Evolutionary conservation across 23 red algal genomes (phyloP), one percentile per base, ranked within the genome.

Genomic region (Gracilaria gracilis): DNA sequence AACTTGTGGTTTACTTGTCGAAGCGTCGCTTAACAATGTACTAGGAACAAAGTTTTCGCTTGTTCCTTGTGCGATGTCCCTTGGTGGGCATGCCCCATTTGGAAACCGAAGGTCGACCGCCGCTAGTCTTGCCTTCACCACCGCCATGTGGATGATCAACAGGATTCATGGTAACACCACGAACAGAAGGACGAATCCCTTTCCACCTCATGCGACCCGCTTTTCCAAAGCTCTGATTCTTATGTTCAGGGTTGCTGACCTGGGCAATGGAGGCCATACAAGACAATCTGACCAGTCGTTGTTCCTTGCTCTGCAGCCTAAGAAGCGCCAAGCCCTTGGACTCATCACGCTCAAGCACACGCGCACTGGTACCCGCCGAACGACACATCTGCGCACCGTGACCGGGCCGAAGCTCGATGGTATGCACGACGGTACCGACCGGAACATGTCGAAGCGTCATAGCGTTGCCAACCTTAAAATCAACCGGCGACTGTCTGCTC

Each of bases 131-230:
- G 28, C 97, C 97, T 83, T 98, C 94, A 35, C 96, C 96, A 20
- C 96, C 96, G 53, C 97, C 97, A 82, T 99, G 97, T 40, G 97
- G 97, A 84, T 99, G 97, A 71, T 96, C 94, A 25, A 96, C 67
- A 16, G 97, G 97, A 75, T 99, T 99, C 97, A 99, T 99, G 33
- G 97, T 91, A 28, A 99, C 94, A 51, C 97, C 97, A 27, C 97
- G 89, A 5, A 95, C 94, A 51, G 83, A 78, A 21, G 97, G 97
- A 23, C 97, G 89, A 24, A 92, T 70, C 8, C 90, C 90, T 37
- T 89, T 93, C 87, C 93, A 91, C 53, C 97, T 91, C 67, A 83
- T 90, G 14, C 94, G 94, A 39, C 97, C 97, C 5, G 97, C 97
- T 84, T 96, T 99, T 40, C 97, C 97, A 54, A 92, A 84, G 61